A percentile compares a stretch with the other conserved stretches of the same genome.
phyloP scores from a whole-genome alignment of 345 rosid species.

The Heritiera fomes region DNA sequence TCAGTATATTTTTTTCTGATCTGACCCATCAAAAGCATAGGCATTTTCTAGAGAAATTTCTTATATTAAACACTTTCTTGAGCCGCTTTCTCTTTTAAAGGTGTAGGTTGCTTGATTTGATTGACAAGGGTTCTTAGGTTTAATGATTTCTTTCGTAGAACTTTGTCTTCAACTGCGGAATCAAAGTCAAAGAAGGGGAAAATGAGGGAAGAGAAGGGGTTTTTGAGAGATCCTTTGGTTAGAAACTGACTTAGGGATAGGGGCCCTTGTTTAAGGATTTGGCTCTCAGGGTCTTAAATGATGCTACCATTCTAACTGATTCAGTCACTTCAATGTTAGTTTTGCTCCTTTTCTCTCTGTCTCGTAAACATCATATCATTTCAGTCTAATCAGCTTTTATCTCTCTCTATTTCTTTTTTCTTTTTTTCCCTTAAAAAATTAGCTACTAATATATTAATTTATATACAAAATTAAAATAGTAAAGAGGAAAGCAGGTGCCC shows the following conservation, averaged over 20 bases:
- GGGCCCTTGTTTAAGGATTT: not conserved
- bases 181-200: constrained; percentile 22
- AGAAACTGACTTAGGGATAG: not conserved
- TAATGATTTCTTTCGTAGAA: constrained; percentile 36
- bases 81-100: constrained; percentile 10
- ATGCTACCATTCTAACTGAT: constrained; percentile 35
- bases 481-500: not conserved
- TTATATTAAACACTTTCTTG: not conserved
- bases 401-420: not conserved
- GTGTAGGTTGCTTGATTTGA: constrained; percentile 42
- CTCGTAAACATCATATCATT: constrained; percentile 26
- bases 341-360: not conserved
- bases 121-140: constrained; percentile 52
- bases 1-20: not conserved
- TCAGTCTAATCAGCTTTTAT: constrained; percentile 10
- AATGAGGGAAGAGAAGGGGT: constrained; percentile 9
- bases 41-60: constrained; percentile 19
- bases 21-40: not conserved
- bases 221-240: constrained; percentile 16
- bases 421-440: not conserved
- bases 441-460: not conserved
- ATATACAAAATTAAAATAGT: not conserved
- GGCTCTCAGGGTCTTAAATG: not conserved
- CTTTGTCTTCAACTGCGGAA: constrained; percentile 37
- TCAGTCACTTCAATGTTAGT: constrained; percentile 50